These are phyloP conservation scores for Ceratocystiopsis brevicomis DNA, from an alignment of 2,329 filamentous ascomycete genomes.

Conservation along the genomic window DNA sequence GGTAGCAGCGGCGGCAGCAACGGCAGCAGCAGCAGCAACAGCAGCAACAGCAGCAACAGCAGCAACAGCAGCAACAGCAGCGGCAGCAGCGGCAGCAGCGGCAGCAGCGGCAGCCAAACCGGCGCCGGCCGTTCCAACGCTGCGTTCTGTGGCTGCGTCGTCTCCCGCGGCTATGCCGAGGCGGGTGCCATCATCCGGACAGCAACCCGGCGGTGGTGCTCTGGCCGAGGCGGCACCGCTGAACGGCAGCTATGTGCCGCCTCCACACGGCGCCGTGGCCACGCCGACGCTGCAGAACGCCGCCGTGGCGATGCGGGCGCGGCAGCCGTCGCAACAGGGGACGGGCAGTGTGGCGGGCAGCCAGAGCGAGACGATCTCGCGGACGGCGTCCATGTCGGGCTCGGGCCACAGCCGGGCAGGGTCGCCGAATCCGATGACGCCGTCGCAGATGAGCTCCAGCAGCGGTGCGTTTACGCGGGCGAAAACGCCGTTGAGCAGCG, in stretches of 20 bases:
- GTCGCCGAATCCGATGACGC: conserved; percentile 41
- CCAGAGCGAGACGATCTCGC: conserved; percentile 36
- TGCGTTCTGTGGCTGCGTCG: conserved; percentile 21
- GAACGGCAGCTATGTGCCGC: conserved; percentile 27
- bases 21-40: conserved; percentile 16
- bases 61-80: too few species aligned
- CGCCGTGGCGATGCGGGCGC: conserved; percentile 57
- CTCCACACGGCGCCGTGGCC: conserved; percentile 60
- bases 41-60: conserved; percentile 15
- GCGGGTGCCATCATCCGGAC: too few species aligned
- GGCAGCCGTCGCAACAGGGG: conserved; percentile 62
- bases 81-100: too few species aligned
- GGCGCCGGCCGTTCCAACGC: conserved; percentile 9
- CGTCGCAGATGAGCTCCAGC: conserved; percentile 45
- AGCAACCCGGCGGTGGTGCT: too few species aligned
- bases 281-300: conserved; percentile 71
- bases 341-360: conserved; percentile 46
- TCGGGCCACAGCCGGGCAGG: conserved; percentile 34
- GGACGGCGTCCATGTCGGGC: conserved; percentile 42
- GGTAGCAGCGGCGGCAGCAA: conserved; percentile 15
- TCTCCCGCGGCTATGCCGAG: too few species aligned
- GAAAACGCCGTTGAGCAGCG: background rate
- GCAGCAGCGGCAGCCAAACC: conserved; percentile 7
- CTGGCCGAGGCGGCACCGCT: too few species aligned
- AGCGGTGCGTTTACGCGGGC: too few species aligned